Evolutionary conservation across 2,329 filamentous ascomycete genomes (phyloP).

Genomic region (Hypoxylon sp.): DNA sequence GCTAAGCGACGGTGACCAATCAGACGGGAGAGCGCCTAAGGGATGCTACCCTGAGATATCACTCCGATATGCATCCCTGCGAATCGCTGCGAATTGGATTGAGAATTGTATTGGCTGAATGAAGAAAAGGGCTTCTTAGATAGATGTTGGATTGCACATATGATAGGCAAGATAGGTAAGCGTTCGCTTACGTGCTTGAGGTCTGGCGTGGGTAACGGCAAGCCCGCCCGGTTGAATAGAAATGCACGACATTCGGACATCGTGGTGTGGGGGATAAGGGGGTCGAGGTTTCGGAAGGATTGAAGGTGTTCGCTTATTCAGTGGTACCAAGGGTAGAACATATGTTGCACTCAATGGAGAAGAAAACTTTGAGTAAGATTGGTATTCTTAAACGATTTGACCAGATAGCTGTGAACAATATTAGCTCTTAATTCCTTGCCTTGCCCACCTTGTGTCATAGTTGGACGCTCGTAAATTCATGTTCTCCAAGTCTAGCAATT

Average conservation of each 20-base stretch:
- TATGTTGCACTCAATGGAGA: neutral
- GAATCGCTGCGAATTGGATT: neutral
- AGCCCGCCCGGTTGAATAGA: neutral
- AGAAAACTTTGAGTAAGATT: neutral
- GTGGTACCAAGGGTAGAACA: neutral
- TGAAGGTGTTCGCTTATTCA: conserved; percentile 6
- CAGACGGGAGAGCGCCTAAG: conserved; percentile 20
- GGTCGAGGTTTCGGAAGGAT: conserved; percentile 9
- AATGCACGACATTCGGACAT: conserved; percentile 34
- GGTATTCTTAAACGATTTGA: neutral
- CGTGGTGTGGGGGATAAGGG: conserved; percentile 18
- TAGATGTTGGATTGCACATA: neutral
- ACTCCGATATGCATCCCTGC: conserved; percentile 17
- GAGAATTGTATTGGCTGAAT: conserved; percentile 16
- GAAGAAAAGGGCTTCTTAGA: neutral
- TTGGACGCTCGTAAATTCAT: neutral
- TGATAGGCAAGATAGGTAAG: neutral
- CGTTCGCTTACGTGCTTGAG: neutral
- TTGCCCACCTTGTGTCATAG: neutral
- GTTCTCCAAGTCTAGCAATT: neutral
- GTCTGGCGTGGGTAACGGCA: neutral
- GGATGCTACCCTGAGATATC: conserved; percentile 20
- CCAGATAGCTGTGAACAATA: neutral
- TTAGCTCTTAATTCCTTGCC: neutral
- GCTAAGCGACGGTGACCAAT: conserved; percentile 21